phyloP scores from a whole-genome alignment of 2,329 filamentous ascomycete species.

The Fusarium tuaranense region DNA sequence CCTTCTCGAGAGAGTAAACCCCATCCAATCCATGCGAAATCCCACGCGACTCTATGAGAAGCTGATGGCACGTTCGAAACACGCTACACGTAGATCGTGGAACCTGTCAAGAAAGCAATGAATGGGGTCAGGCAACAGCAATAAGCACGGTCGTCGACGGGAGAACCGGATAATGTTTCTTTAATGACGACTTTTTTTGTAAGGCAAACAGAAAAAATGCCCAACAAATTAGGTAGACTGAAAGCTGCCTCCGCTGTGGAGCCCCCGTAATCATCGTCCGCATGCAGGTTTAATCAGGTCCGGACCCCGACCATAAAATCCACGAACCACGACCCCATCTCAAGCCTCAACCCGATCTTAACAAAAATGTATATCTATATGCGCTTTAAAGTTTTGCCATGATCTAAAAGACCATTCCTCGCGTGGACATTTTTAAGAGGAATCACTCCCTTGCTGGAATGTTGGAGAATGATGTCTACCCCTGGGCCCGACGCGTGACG shows the following conservation, averaged over 20 bases:
- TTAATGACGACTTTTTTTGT: not conserved
- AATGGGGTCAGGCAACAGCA: not conserved
- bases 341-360: too few relatives aligned
- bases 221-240: conserved; percentile 10
- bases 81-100: conserved; percentile 9
- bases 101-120: not conserved
- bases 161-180: not conserved
- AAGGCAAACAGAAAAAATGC: not conserved
- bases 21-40: not conserved
- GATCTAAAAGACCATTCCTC: not conserved
- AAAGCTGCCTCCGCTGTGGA: not conserved
- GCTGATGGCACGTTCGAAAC: not conserved
- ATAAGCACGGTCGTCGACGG: not conserved
- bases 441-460: conserved; percentile 5
- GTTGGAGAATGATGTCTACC: not conserved
- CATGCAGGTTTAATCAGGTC: conserved; percentile 12
- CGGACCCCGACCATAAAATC: not conserved
- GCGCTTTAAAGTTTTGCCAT: not conserved
- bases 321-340: too few relatives aligned
- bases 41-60: not conserved
- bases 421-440: not conserved
- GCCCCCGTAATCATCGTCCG: not conserved
- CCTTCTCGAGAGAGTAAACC: not conserved
- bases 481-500: not conserved
- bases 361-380: too few relatives aligned